A percentile compares a stretch with the other conserved stretches of the same genome.
Evolutionary conservation across 805 yeast genomes (phyloP).

Genomic region (Candida incommunis): DNA sequence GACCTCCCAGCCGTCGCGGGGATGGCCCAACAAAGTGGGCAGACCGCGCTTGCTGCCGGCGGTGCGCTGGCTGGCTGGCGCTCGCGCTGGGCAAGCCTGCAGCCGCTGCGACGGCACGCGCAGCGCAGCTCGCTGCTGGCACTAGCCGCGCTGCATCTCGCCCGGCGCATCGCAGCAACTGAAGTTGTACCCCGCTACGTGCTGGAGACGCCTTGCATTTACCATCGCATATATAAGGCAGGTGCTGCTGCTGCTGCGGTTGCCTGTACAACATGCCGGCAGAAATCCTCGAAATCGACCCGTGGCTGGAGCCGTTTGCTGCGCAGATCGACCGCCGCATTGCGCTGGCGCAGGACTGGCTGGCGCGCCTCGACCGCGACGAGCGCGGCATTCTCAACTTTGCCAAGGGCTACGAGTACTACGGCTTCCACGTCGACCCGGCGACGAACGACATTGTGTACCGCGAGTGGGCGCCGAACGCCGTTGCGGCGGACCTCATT

Average conservation of each 20-base stretch:
- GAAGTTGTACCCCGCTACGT: no score
- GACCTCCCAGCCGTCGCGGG: no score
- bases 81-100: no score
- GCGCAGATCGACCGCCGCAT: constrained; percentile 58
- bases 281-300: constrained; percentile 53
- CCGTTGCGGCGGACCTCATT: constrained; percentile 54
- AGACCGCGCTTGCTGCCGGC: no score
- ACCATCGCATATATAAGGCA: no score
- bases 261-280: not conserved
- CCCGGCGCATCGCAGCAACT: no score
- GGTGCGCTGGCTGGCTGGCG: no score
- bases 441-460: constrained; percentile 41
- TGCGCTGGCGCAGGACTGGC: constrained; percentile 51
- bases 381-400: constrained; percentile 59
- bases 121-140: no score
- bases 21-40: no score
- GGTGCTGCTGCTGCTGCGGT: not conserved
- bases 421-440: constrained; percentile 59
- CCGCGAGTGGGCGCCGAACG: constrained; percentile 88
- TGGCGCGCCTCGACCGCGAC: constrained; percentile 33
- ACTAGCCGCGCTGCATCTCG: no score
- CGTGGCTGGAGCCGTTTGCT: constrained; percentile 72
- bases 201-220: no score
- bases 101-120: no score
- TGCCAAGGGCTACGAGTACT: constrained; percentile 60